phyloP scores from a whole-genome alignment of 768 basidiomycete species.

The Obba rivulosa region DNA sequence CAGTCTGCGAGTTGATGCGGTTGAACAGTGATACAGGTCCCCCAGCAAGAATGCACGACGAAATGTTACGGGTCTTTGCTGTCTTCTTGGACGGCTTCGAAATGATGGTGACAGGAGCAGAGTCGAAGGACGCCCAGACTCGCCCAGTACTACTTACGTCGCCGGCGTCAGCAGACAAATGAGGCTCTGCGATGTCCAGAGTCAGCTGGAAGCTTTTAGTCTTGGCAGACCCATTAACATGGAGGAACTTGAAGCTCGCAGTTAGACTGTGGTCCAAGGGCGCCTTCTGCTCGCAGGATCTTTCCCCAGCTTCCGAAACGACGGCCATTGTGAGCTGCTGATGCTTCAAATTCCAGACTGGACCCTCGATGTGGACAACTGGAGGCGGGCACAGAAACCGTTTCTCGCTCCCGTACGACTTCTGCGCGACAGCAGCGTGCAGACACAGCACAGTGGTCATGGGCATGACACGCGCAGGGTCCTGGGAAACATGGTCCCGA shows the following conservation, averaged over 20 bases:
- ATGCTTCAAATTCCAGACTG: conserved; percentile 75
- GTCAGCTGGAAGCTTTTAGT: conserved; percentile 87
- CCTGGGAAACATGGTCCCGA: conserved; percentile 75
- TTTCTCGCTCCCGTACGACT: conserved; percentile 94
- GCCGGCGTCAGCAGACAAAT: conserved; percentile 38
- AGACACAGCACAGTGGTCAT: conserved; percentile 90
- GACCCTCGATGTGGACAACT: conserved; percentile 87
- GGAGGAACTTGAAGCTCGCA: conserved; percentile 87
- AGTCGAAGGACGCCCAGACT: conserved; percentile 88
- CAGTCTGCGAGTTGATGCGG: conserved; percentile 94
- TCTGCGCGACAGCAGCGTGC: conserved; percentile 92
- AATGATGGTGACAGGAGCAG: conserved; percentile 89
- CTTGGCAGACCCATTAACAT: conserved; percentile 84
- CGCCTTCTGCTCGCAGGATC: conserved; percentile 80
- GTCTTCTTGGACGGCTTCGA: conserved; percentile 98
- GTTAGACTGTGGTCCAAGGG: conserved; percentile 79
- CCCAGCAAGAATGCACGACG: conserved; percentile 83
- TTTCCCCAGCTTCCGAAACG: conserved; percentile 77
- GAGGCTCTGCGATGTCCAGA: conserved; percentile 78
- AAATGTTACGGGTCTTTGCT: conserved; percentile 89
- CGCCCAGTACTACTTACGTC: conserved; percentile 48
- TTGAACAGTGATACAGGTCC: conserved; percentile 92
- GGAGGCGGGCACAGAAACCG: conserved; percentile 93
- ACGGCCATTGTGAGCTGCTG: conserved; percentile 84
- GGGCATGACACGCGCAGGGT: conserved; percentile 69